Evolutionary conservation across 164 flowering plant species (phyloP), one percentile per base, ranked within the genome.

Genomic region (Stephania japonica): DNA sequence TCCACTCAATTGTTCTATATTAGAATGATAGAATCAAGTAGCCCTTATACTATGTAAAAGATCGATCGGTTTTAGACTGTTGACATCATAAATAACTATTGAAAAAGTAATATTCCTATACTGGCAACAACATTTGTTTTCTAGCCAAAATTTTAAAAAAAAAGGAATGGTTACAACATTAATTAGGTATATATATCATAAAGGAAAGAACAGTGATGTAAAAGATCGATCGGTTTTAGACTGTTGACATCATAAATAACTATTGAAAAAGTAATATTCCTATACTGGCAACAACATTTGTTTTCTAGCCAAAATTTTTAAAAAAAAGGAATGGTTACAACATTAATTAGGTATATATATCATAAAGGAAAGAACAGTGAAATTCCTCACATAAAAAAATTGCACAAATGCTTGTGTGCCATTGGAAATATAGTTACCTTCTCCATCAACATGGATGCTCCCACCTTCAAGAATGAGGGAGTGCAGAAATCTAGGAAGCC

Each of bases 391-490:
- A 16, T 56, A 14, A 16, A 56, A 3, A 68, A 53, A 70, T 24
- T 53, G 26, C 32, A n/a, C n/a, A 70, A 32, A 8, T 66, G 21
- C 21, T 7, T 12, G 18, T 53, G 53, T 26, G 65, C 26, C 64
- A 7, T 24, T 41, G 19, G 43, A 32, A 7, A 47, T 21, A 49
- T 13, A 38, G 18, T 64, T 73, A 82, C 84, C 99, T 88, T 91
- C 93, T 80, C 99, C 98, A 81, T 95, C 99, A 5, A 95, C 99
- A 82, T 95, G 99, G 78, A 95, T 93, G 86, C 97, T 93, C 79
- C 99, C 99, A 76, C 97, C 99, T 84, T 95, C 99, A 76, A 95
- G 94, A 74, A 95, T 80, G 72, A 95, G 83, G 59, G 85, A 71
- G 10, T 90, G 90, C 6, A 86, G 84, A 83, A 91, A 95, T 76